phyloP scores from a whole-genome alignment of 2,329 filamentous ascomycete genomes.

The Penicillium sp. region DNA sequence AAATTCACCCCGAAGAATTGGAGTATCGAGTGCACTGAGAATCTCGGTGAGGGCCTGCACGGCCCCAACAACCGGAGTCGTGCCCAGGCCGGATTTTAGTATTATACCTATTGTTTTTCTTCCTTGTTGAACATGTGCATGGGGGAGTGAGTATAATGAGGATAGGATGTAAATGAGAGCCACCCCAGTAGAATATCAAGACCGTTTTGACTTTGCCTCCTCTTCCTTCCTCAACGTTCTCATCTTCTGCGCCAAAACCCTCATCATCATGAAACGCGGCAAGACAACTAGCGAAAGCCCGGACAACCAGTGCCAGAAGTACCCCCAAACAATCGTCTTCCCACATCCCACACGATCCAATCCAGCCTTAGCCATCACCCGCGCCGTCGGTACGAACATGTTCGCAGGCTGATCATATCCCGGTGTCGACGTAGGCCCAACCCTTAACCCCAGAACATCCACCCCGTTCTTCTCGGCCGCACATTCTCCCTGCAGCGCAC shows the following conservation, averaged over 20 bases:
- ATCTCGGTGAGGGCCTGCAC: constrained; percentile 55
- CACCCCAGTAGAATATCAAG: neutral
- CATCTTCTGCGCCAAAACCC: constrained; percentile 7
- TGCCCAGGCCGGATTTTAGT: constrained; percentile 39
- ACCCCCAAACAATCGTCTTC: constrained; percentile 27
- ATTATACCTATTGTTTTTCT: constrained; percentile 3
- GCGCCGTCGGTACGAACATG: constrained; percentile 30
- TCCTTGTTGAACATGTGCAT: neutral
- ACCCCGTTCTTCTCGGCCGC: constrained; percentile 35
- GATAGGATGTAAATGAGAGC: neutral
- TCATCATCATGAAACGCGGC: constrained; percentile 18
- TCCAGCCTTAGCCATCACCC: constrained; percentile 30
- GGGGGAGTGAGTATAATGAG: neutral
- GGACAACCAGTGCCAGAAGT: constrained; percentile 35
- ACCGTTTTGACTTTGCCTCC: constrained; percentile 6
- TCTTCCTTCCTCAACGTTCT: constrained; percentile 9
- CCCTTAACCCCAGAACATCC: constrained; percentile 40
- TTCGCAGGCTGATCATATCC: constrained; percentile 21
- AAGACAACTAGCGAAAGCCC: constrained; percentile 17
- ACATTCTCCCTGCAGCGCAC: constrained; percentile 45
- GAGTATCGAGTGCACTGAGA: constrained; percentile 61
- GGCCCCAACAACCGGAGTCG: constrained; percentile 43
- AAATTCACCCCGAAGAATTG: constrained; percentile 82
- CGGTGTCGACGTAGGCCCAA: constrained; percentile 33
- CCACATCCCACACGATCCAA: constrained; percentile 39